Evolutionary conservation across 768 basidiomycete species (phyloP).

Genomic region (Collybia mongolica): DNA sequence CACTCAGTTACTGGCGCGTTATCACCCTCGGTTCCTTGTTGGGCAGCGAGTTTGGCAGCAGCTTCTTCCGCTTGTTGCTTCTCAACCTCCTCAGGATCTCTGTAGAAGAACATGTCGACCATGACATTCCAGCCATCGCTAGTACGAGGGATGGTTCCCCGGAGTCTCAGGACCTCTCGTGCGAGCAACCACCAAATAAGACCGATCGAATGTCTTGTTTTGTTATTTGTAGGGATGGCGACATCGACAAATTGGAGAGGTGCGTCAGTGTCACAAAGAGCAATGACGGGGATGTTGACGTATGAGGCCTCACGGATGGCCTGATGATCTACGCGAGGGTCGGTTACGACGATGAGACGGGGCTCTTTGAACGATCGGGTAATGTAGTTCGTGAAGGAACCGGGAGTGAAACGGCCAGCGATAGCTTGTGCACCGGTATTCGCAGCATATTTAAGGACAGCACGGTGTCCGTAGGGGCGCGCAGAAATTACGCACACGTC

Average conservation of each 20-base stretch:
- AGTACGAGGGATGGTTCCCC: slow-evolving; percentile 90
- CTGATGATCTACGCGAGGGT: slow-evolving; percentile 99
- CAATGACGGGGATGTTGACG: slow-evolving; percentile 99
- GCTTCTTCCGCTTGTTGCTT: slow-evolving; percentile 95
- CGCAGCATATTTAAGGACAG: slow-evolving; percentile 96
- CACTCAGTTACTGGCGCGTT: slow-evolving; percentile 58
- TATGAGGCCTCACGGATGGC: slow-evolving; percentile 99
- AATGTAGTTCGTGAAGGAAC: slow-evolving; percentile 99
- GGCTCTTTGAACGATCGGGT: slow-evolving; percentile 99
- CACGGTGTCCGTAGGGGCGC: slow-evolving; percentile 98
- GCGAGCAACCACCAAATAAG: slow-evolving; percentile 97
- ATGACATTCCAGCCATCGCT: slow-evolving; percentile 96
- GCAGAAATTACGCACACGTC: slow-evolving; percentile 98
- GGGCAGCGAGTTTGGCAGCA: slow-evolving; percentile 75
- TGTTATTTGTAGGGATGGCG: slow-evolving; percentile 99
- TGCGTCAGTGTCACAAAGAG: slow-evolving; percentile 98
- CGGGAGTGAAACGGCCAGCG: slow-evolving; percentile 98
- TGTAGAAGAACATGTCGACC: slow-evolving; percentile 99
- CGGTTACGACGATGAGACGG: slow-evolving; percentile 96
- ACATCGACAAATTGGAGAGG: slow-evolving; percentile 97
- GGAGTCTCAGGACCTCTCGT: slow-evolving; percentile 94
- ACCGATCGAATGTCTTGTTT: slow-evolving; percentile 95
- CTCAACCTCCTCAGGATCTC: slow-evolving; percentile 99
- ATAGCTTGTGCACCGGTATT: slow-evolving; percentile 99
- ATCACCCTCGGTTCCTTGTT: slow-evolving; percentile 50